Conservation (phyloP, 164 flowering plant species). For the Chimonanthus salicifolius region DNA sequence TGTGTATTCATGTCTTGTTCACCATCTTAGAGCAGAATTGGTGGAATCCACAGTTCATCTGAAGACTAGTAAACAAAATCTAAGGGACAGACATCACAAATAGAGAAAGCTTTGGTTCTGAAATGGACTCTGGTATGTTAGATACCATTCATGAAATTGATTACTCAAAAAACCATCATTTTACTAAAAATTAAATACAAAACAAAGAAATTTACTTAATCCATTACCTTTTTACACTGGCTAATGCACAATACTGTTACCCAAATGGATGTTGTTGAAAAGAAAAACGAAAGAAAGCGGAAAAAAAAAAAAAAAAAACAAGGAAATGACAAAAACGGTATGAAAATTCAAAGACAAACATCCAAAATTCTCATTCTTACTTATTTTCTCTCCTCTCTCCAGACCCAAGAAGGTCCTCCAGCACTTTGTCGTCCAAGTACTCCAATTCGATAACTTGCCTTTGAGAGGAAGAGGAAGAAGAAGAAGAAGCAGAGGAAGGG, state of each 20-base stretch:
- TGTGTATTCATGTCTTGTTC: no score
- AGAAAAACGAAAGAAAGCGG: no score
- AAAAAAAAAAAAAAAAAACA: no score
- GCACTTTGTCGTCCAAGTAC: constrained; percentile 3
- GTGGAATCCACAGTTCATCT: neutral
- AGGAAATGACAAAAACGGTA: neutral
- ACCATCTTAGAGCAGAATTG: no score
- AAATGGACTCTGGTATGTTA: no score
- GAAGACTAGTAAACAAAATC: neutral
- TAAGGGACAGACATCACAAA: neutral
- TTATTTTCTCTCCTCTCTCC: neutral
- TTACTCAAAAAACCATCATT: neutral
- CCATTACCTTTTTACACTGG: neutral
- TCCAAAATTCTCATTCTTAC: neutral
- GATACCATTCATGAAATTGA: neutral
- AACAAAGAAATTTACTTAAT: neutral
- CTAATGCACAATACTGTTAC: neutral
- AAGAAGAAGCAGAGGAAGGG: neutral
- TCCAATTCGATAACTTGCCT: constrained; percentile 8
- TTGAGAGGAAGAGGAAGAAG: constrained; percentile 3
- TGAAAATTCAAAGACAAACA: neutral
- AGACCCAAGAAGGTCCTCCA: constrained; percentile 11
- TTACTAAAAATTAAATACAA: no score
- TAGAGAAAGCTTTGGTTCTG: no score
- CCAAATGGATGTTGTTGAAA: no score